Base-by-base conservation (phyloP, 2,329 filamentous ascomycete species). In the Orbilia javanica region DNA sequence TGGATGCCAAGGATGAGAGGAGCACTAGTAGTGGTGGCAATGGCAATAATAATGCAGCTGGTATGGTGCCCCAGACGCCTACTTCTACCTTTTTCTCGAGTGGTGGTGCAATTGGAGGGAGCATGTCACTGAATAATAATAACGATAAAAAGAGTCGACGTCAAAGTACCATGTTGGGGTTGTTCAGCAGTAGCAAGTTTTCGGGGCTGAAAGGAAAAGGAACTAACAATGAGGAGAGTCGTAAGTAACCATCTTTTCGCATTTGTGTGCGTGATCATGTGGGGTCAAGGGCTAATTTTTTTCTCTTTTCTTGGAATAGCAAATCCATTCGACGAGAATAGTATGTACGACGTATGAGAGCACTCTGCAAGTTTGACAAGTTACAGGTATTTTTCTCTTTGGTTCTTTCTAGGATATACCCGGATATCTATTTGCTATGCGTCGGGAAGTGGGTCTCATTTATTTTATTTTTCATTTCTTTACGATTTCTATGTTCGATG, bases 101-200 rank as follows among this genome's bases (percentile, higher is more conserved):
- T 53, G 74, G 69, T 53, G 75, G 68, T 36, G 75, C 66, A 20
- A 69, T 73, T 64, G 70, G 70, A 11, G 67, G 70, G 22, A 79
- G 67, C 64, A 74, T 79, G 67, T 60, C 68, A 29, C 55, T 79
- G 44, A 71, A 64, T 44, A 71, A 34, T 34, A 34, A 73, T 44
- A 48, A 39, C 27, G 69, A 79, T 53, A 79, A 79, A 65, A 79
- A 79, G 75, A 69, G 63, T 53, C 70, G 62, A 65, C 62, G 75
- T 48, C 66, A 79, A 62, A 79, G 75, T 57, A 71, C 75, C 6
- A 79, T 79, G 75, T 69, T 79, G 75, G 75, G 75, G 64, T 64
- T 79, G 31, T 79, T 79, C 39, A 79, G 75, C 75, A 69, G 63
- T 60, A 73, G 63, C 44, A 79, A 79, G 46, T 74, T 73, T 62